phyloP scores from a whole-genome alignment of 768 basidiomycete species.

The Sutorius australiensis region DNA sequence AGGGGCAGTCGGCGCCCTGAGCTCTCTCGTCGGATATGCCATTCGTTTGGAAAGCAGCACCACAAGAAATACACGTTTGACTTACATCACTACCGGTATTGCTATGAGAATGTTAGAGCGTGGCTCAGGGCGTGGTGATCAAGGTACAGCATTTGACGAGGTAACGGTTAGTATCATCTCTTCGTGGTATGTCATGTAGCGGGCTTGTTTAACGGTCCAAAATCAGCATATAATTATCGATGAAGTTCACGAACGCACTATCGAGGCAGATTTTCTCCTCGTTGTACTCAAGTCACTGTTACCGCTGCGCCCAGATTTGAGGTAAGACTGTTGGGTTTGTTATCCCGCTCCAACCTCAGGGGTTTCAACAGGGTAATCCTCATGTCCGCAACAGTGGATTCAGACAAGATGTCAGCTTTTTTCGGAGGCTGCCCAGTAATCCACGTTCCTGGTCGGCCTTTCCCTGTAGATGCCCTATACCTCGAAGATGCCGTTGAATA shows the following conservation, averaged over 20 bases:
- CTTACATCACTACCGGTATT: slow-evolving; percentile 92
- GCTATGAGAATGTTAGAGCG: slow-evolving; percentile 96
- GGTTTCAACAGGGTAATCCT: slow-evolving; percentile 64
- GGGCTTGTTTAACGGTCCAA: not conserved
- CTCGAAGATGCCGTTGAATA: slow-evolving; percentile 90
- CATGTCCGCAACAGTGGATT: slow-evolving; percentile 96
- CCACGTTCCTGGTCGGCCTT: slow-evolving; percentile 90
- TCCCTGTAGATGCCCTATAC: slow-evolving; percentile 82
- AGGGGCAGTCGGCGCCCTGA: slow-evolving; percentile 68
- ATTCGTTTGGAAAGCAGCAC: slow-evolving; percentile 90
- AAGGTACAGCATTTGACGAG: slow-evolving; percentile 85
- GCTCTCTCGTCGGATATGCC: slow-evolving; percentile 89
- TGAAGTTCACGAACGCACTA: slow-evolving; percentile 96
- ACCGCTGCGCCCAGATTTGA: slow-evolving; percentile 74
- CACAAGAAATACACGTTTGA: slow-evolving; percentile 69
- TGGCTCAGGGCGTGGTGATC: slow-evolving; percentile 63
- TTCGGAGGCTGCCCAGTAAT: slow-evolving; percentile 86
- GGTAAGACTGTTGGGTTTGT: slow-evolving; percentile 42
- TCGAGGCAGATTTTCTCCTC: slow-evolving; percentile 95
- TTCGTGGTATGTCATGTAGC: not conserved
- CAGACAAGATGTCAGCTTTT: slow-evolving; percentile 82
- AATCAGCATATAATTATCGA: slow-evolving; percentile 90
- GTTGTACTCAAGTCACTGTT: slow-evolving; percentile 88
- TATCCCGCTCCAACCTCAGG: slow-evolving; percentile 2
- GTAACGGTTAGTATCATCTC: slow-evolving; percentile 64